Evolutionary conservation across 164 flowering plant species (phyloP).

Genomic region (Piper longum): DNA sequence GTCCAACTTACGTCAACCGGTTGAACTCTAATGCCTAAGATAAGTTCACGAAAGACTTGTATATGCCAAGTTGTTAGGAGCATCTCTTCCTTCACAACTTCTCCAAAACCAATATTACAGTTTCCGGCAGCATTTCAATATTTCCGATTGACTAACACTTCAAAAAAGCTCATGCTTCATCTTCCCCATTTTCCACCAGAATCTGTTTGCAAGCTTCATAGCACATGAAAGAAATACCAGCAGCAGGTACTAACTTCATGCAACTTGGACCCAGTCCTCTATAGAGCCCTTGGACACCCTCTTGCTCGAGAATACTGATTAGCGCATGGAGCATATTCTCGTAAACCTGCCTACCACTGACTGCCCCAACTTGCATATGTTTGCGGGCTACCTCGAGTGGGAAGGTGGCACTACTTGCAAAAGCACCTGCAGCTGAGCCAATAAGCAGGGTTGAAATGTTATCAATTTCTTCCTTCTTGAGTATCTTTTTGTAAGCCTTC

Average conservation of each 20-base stretch:
- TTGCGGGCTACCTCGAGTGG: constrained; percentile 82
- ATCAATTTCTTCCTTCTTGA: constrained; percentile 41
- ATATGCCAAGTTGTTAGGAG: neutral
- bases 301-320: constrained; percentile 33
- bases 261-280: constrained; percentile 77
- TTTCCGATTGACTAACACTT: neutral
- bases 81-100: neutral
- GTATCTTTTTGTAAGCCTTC: constrained; percentile 37
- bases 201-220: constrained; percentile 78
- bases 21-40: too few species aligned
- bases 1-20: too few species aligned
- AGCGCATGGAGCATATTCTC: constrained; percentile 63
- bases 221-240: constrained; percentile 88
- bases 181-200: constrained; percentile 38
- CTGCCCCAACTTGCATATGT: constrained; percentile 78
- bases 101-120: too few species aligned
- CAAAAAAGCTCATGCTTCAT: constrained; percentile 12
- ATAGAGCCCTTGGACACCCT: constrained; percentile 56
- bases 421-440: constrained; percentile 72
- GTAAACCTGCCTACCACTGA: constrained; percentile 51
- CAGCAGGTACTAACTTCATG: constrained; percentile 71
- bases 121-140: too few species aligned
- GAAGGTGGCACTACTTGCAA: constrained; percentile 66
- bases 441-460: constrained; percentile 57
- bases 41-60: too few species aligned